Evolutionary conservation across 2,329 filamentous ascomycete genomes (phyloP).

Genomic region (Chaetomium olivaceum): DNA sequence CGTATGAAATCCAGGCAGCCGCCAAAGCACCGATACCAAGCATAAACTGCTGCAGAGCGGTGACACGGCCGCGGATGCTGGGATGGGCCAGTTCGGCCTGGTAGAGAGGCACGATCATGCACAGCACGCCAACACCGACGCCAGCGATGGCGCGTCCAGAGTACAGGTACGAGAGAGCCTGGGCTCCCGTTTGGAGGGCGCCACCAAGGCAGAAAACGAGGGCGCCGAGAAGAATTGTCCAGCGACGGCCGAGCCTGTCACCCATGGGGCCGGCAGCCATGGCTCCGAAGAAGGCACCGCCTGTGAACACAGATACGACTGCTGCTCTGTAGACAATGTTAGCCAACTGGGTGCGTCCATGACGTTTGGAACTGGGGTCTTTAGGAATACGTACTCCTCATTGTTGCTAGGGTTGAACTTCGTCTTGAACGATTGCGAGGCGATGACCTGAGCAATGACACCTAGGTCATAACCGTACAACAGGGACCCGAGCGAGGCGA

Average conservation of each 20-base stretch:
- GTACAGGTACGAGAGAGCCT: conserved; percentile 61
- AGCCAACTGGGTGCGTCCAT: background rate
- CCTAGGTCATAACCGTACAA: conserved; percentile 59
- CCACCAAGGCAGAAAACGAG: conserved; percentile 72
- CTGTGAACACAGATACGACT: conserved; percentile 77
- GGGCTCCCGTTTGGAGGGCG: conserved; percentile 69
- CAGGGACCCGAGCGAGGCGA: conserved; percentile 57
- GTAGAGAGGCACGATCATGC: conserved; percentile 60
- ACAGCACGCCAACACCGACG: conserved; percentile 53
- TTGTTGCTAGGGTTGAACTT: conserved; percentile 43
- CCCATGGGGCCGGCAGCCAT: conserved; percentile 62
- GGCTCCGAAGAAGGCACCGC: conserved; percentile 72
- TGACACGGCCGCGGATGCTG: conserved; percentile 72
- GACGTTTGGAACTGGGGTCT: background rate
- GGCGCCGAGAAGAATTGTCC: conserved; percentile 71
- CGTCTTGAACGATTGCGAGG: conserved; percentile 46
- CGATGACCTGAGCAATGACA: conserved; percentile 54
- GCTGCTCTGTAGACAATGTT: conserved; percentile 52
- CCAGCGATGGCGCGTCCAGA: conserved; percentile 70
- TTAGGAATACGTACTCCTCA: conserved; percentile 40
- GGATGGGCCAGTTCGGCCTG: conserved; percentile 80
- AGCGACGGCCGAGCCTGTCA: conserved; percentile 66
- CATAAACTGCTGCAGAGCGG: conserved; percentile 80
- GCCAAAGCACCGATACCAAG: conserved; percentile 71
- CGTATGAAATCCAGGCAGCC: conserved; percentile 74